Conservation (phyloP, 331 rosid species). For the Dryas integrifolia region DNA sequence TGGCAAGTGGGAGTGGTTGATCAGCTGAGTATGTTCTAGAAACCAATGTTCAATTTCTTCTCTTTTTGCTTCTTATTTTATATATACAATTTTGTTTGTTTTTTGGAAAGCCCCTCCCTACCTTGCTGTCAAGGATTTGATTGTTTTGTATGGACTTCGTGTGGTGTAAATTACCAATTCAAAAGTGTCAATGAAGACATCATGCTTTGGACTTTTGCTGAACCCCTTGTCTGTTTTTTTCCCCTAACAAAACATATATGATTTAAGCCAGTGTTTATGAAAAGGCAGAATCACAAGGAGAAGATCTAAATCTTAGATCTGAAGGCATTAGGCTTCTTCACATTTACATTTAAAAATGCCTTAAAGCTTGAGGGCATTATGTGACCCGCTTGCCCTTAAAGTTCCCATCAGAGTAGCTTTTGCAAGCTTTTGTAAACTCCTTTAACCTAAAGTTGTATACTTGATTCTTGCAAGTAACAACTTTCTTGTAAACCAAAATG, state of each 20-base stretch:
- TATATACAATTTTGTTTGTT: neutral
- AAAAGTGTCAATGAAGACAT: neutral
- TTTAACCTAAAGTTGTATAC: conserved; percentile 4
- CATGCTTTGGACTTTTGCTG: neutral
- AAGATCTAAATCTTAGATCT: neutral
- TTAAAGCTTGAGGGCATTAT: conserved; percentile 4
- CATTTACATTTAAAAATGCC: neutral
- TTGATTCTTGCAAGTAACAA: conserved; percentile 4
- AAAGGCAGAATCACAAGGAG: neutral
- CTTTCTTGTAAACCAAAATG: neutral
- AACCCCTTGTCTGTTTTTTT: neutral
- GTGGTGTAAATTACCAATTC: neutral
- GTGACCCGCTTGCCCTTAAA: neutral
- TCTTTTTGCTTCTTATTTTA: neutral
- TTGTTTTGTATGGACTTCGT: neutral
- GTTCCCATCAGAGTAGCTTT: neutral
- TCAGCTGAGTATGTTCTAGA: conserved; percentile 1
- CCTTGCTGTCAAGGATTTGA: neutral
- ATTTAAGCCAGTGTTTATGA: neutral
- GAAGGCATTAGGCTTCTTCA: neutral
- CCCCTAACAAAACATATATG: neutral
- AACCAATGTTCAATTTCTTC: neutral
- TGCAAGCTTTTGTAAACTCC: neutral
- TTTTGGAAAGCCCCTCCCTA: neutral
- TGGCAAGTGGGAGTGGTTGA: conserved; percentile 61